These are phyloP conservation scores for Cucurbita argyrosperma DNA, from an alignment of 306 rosid species.

Conservation along the genomic window DNA sequence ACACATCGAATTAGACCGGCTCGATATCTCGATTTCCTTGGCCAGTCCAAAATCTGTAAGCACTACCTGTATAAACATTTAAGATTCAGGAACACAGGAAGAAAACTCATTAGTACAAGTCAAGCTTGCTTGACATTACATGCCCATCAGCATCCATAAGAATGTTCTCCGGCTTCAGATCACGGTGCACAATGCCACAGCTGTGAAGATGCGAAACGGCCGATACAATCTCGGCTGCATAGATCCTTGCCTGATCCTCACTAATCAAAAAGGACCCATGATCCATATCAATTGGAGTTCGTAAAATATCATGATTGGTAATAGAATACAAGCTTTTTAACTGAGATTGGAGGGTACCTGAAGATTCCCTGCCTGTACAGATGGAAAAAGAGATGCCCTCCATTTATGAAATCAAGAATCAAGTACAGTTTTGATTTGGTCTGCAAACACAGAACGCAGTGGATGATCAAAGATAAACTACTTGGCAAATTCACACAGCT, in stretches of 20 bases:
- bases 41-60: constrained; percentile 94
- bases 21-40: constrained; percentile 69
- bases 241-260: constrained; percentile 94
- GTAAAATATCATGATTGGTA: background rate
- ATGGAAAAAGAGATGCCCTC: constrained; percentile 91
- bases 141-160: constrained; percentile 88
- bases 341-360: constrained; percentile 31
- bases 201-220: constrained; percentile 93
- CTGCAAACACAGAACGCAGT: constrained; percentile 27
- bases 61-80: constrained; percentile 45
- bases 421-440: constrained; percentile 70
- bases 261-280: constrained; percentile 39
- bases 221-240: constrained; percentile 85
- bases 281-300: background rate
- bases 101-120: constrained; percentile 1
- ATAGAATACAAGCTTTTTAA: background rate
- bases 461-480: background rate
- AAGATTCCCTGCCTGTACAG: constrained; percentile 79
- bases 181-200: constrained; percentile 81
- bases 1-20: constrained; percentile 85
- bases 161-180: constrained; percentile 93
- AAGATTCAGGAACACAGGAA: constrained; percentile 1
- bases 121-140: constrained; percentile 37
- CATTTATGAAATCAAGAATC: constrained; percentile 83
- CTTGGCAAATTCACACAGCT: background rate